Evolutionary conservation across 2,329 filamentous ascomycete species (phyloP), one percentile per base, ranked within the genome.

Genomic region (Fusarium cicatricum): DNA sequence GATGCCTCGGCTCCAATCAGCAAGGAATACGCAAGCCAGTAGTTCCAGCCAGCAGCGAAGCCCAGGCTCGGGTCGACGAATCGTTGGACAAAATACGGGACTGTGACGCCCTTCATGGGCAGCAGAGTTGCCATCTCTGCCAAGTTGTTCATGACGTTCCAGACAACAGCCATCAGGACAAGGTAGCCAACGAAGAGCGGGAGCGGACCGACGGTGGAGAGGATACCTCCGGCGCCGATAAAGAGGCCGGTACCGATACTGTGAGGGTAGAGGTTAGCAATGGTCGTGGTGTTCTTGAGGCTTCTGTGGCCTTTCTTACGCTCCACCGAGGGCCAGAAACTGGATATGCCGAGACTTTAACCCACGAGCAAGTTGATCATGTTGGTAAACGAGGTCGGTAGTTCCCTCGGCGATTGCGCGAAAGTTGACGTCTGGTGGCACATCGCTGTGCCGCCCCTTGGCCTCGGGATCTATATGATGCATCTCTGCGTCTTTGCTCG

Each of bases 1-100:
- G 82, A 83, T 14, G 82, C 78, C 70, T 88, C 84, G 38, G 83
- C 81, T 2, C 80, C 84, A 19, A 86, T 77, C 2, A 85, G 74
- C 54, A 87, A 85, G 11, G 80, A 75, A 62, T 86, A 86, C 2
- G 82, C 82, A 63, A 87, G 86, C 79, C 83, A 86, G 71, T 87
- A 87, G 56, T 85, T 85, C 82, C 82, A 85, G 2, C 82, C 84
- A 33, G 77, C 74, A 8, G 84, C 83, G 58, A 86, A 86, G n/a
- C 78, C 80, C 19, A 85, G 71, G 28, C 80, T 83, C 2, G 78
- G 77, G 43, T 85, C 82, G 55, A 85, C 78, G 50, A 83, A 85
- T 28, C 83, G 81, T 55, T 77, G 73, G 47, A 84, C 78, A 61
- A 85, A 80, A 72, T 85, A 84, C 14, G 83, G 81, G 28, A 85